A percentile compares a stretch with the other conserved stretches of the same genome.
These are phyloP conservation scores for Naganishia vaughanmartiniae DNA, from an alignment of 768 basidiomycete species.

Conservation along the genomic window DNA sequence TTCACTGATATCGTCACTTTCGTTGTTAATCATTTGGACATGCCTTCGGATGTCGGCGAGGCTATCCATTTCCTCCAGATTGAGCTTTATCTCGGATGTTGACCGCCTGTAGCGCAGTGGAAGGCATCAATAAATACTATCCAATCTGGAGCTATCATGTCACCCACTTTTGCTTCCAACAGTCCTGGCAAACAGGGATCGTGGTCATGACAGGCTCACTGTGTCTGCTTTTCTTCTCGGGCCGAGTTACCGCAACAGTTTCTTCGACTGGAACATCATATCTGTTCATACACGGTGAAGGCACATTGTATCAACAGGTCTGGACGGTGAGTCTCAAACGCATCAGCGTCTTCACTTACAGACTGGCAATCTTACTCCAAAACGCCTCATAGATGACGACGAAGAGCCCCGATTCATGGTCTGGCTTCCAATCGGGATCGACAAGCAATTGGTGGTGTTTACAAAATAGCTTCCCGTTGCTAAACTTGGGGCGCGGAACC, in stretches of 20 bases:
- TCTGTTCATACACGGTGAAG: not conserved
- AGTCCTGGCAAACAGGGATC: not conserved
- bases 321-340: not conserved
- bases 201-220: not conserved
- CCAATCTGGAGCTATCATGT: not conserved
- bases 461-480: constrained; percentile 5
- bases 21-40: not conserved
- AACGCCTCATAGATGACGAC: not conserved
- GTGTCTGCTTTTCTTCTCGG: not conserved
- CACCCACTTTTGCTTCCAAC: constrained; percentile 15
- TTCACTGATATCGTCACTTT: not conserved
- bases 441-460: not conserved
- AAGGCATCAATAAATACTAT: not conserved
- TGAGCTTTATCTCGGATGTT: not conserved
- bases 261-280: not conserved
- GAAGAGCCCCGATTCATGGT: constrained; percentile 5
- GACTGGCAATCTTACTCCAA: not conserved
- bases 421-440: constrained; percentile 17
- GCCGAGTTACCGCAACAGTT: not conserved
- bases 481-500: constrained; percentile 3
- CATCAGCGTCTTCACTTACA: not conserved
- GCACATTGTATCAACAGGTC: not conserved
- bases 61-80: not conserved
- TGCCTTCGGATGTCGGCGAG: not conserved
- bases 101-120: not conserved